Base-by-base conservation (phyloP, 225 moss, liverwort and hornwort species). In the Bryum argenteum region DNA sequence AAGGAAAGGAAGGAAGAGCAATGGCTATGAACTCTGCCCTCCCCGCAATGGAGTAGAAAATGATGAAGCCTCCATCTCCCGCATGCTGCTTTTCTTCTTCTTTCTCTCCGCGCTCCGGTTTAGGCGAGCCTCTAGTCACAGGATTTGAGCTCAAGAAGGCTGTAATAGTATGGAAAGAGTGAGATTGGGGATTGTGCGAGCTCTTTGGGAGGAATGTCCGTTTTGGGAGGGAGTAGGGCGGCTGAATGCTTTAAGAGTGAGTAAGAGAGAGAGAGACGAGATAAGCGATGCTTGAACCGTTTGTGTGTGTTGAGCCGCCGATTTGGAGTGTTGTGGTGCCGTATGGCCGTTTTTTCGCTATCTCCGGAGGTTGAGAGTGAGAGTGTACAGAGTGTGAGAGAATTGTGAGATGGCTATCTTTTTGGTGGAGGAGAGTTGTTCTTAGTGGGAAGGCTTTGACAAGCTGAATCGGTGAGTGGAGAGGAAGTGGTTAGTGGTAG, bases 351-450 rank as follows among this genome's bases (percentile, higher is more conserved):
- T 53, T 52, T 13, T 28, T 26, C 26, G 42, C 17, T 10, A 17
- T 58, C 20, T 65, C 12, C 23, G 48, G 58, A 60, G 24, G 16
- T 23, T 65, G 48, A 26, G 12, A 3, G 45, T 2, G 10, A 11
- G 45, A 13, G 4, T 45, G 45, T 45, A 50, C 66, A 48, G 45
- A 45, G 44, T 63, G 64, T 19, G 74, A 47, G 20, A 47, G 58
- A 45, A 58, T 17, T 58, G 50, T 73, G 65, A 21, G 65, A 74
- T 57, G 45, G 58, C 23, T 41, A 52, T 59, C 14, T 21, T 74
- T 66, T 37, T 17, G 73, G 33, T 57, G 47, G 66, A 39, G 22
- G 48, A 41, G 6, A 18, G 67, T 67, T 67, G 13, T 75, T 59
- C n/a, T n/a, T n/a, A n/a, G 14, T 40, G 59, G 26, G 26, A 26